phyloP scores from a whole-genome alignment of 108 stramenopile species.

The Nannochloropsis salina region DNA sequence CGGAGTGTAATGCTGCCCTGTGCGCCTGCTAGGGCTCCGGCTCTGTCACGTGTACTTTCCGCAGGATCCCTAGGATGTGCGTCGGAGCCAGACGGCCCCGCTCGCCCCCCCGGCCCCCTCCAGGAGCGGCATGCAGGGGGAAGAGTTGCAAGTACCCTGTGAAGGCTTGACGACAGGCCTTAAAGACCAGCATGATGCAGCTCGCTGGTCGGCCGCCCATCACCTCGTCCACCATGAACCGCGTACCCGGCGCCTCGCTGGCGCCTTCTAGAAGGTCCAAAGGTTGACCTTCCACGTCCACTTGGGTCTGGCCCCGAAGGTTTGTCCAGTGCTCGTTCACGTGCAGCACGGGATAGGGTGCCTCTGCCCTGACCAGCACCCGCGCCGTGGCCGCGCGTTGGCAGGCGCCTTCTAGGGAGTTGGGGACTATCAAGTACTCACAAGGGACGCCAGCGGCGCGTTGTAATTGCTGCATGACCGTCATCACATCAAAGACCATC shows the following conservation, averaged over 20 bases:
- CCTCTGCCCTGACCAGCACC: conserved; percentile 2
- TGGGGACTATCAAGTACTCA: conserved; percentile 30
- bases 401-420: conserved; percentile 24
- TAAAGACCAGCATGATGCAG: conserved; percentile 18
- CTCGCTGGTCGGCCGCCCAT: neutral
- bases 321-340: neutral
- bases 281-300: neutral
- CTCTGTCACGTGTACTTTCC: neutral
- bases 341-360: conserved; percentile 6
- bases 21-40: no score
- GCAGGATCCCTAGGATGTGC: neutral
- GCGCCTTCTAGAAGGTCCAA: neutral
- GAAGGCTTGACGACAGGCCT: neutral
- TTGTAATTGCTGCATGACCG: conserved; percentile 92
- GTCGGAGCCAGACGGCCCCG: neutral
- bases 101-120: neutral
- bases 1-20: no score
- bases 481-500: conserved; percentile 95
- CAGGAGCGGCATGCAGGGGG: neutral
- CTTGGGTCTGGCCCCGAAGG: conserved; percentile 1
- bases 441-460: conserved; percentile 34
- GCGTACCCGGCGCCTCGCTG: neutral
- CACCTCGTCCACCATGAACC: neutral
- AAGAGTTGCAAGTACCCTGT: neutral
- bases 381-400: neutral